phyloP scores from a whole-genome alignment of 495 filamentous ascomycete genomes.

The Penicillium ucsense region DNA sequence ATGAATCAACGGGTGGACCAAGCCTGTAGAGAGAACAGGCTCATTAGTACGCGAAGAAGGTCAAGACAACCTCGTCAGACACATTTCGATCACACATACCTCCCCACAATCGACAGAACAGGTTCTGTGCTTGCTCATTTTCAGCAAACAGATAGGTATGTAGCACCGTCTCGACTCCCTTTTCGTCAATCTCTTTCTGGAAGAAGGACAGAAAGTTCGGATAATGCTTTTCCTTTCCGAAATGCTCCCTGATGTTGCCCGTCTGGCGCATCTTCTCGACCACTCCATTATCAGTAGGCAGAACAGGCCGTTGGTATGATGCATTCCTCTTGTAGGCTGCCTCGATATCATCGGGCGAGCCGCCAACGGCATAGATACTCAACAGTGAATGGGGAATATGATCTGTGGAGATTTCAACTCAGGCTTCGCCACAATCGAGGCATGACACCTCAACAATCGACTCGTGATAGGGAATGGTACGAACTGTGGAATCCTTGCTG shows the following conservation, averaged over 20 bases:
- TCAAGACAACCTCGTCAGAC: background rate
- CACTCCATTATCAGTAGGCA: conserved; percentile 29
- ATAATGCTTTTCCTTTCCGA: conserved; percentile 49
- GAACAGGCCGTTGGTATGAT: conserved; percentile 47
- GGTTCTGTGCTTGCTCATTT: conserved; percentile 48
- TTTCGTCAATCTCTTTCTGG: conserved; percentile 54
- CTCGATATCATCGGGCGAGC: conserved; percentile 44
- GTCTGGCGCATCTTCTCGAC: conserved; percentile 44
- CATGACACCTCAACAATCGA: background rate
- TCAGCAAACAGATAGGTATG: conserved; percentile 56
- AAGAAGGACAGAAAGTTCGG: conserved; percentile 64
- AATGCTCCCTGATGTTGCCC: conserved; percentile 38
- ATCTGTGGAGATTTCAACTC: conserved; percentile 16
- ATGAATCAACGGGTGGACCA: conserved; percentile 77
- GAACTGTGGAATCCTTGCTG: conserved; percentile 52
- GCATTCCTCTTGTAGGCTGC: conserved; percentile 49
- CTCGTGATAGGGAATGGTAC: conserved; percentile 18
- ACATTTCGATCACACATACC: conserved; percentile 24
- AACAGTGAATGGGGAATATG: conserved; percentile 69
- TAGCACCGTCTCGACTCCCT: conserved; percentile 49
- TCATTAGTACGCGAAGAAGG: background rate
- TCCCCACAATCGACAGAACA: conserved; percentile 48
- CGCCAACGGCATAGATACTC: conserved; percentile 67
- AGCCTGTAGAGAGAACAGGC: conserved; percentile 31
- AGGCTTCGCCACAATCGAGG: background rate